Evolutionary conservation across 2,329 filamentous ascomycete genomes (phyloP).

Genomic region (Aspergillus sojae): DNA sequence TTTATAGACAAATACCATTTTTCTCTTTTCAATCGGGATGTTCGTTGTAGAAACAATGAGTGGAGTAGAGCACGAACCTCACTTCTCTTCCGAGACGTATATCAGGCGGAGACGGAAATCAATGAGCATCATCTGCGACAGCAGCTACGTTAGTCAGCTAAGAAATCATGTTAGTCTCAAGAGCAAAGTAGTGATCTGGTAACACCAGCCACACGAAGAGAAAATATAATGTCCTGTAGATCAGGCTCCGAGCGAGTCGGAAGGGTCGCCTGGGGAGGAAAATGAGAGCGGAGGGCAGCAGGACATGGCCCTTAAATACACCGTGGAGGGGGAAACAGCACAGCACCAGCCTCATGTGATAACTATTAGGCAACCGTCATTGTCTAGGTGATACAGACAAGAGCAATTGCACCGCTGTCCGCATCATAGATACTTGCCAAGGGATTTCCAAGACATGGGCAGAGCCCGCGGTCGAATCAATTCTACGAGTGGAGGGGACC

Average conservation of each 20-base stretch:
- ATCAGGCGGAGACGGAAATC: not conserved
- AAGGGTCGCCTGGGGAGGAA: not conserved
- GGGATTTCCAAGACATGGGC: constrained; percentile 4
- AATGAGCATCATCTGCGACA: not conserved
- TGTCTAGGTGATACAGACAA: not conserved
- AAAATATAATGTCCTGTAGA: not conserved
- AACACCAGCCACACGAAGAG: not conserved
- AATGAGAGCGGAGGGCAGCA: not conserved
- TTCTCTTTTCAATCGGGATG: not conserved
- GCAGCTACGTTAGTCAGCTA: not conserved
- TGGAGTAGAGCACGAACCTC: not conserved
- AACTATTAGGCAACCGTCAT: not conserved
- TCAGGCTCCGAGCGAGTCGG: not conserved
- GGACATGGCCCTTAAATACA: not conserved
- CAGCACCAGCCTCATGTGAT: not conserved
- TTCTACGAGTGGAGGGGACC: constrained; percentile 4
- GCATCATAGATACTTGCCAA: not conserved
- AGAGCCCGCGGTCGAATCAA: constrained; percentile 7
- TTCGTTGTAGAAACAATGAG: not conserved
- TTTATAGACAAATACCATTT: constrained; percentile 13
- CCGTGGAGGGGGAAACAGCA: not conserved
- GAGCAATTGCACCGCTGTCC: not conserved
- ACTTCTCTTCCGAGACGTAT: not conserved
- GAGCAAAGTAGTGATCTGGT: not conserved
- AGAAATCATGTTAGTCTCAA: not conserved